Evolutionary conservation across 2,329 filamentous ascomycete species (phyloP), one percentile per base, ranked within the genome.

Genomic region (Phyllosticta citrichinensis): DNA sequence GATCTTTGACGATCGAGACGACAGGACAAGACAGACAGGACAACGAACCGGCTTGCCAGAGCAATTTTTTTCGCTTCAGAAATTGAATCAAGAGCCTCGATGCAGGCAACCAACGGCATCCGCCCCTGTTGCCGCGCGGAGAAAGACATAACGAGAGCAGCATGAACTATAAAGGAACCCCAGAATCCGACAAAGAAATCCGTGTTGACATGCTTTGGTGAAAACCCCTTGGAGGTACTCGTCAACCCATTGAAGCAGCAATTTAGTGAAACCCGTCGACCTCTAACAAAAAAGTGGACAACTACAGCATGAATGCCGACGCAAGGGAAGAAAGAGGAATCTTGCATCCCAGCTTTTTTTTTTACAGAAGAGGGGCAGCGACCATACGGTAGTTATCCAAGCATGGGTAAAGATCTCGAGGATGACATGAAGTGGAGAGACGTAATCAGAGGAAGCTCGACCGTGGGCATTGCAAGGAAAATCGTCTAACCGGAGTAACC

Each of bases 401-500:
- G 60, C 60, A 55, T 55, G 55, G 51, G 35, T 50, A 57, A 61
- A 54, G 52, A 55, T 61, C 30, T 61, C 58, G 58, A 55, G 33
- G 33, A 40, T 40, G 33, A 40, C 33, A 20, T 52, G 40, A 61
- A 61, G 54, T 52, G 58, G 53, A 47, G 58, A 61, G 58, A 60
- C 58, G 27, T 56, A 61, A 53, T 53, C 53, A 54, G 33, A 40
- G 33, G 55, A 56, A 56, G 55, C 58, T 56, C 58, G 58, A 54
- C 40, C 58, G 58, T 56, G 55, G 58, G 33, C 33, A 40, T 40
- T 53, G 58, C 58, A 60, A 60, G 58, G 58, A 22, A 40, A 40
- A 55, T 60, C 52, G 54, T 61, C 68, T 82, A 85, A 66, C 80
- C 80, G 72, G 84, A 82, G 74, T 85, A 85, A 67, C 80, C 81